phyloP scores from a whole-genome alignment of 495 filamentous ascomycete genomes.

The Pyrenopolyporus hunteri region DNA sequence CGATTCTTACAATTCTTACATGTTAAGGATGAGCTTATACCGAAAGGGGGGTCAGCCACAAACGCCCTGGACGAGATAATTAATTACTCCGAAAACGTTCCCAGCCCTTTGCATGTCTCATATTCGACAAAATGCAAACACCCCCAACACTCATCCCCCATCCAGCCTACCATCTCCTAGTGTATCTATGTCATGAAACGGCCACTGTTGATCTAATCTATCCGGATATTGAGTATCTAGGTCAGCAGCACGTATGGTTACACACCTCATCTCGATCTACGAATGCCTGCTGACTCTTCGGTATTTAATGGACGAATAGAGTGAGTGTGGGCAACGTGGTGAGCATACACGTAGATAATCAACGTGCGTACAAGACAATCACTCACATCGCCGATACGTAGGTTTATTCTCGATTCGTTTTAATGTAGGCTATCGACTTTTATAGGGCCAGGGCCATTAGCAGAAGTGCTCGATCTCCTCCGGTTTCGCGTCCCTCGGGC shows the following conservation, averaged over 20 bases:
- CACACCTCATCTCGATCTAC: conserved; percentile 9
- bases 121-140: conserved; percentile 8
- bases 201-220: conserved; percentile 1
- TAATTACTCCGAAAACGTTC: conserved; percentile 29
- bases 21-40: too few species aligned
- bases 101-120: conserved; percentile 22
- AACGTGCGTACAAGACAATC: background rate
- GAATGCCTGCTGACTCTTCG: background rate
- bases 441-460: conserved; percentile 38
- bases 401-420: background rate
- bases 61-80: background rate
- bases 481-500: conserved; percentile 54
- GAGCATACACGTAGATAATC: background rate
- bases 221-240: background rate
- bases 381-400: background rate
- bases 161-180: too few species aligned
- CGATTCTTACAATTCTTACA: too few species aligned
- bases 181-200: too few species aligned
- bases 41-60: conserved; percentile 1
- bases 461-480: conserved; percentile 65
- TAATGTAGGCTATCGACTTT: conserved; percentile 5
- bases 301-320: conserved; percentile 1
- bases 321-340: background rate
- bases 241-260: conserved; percentile 3
- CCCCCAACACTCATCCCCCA: background rate